Percentiles rank a stretch among this genome's conserved stretches.
Conservation (phyloP, 176 grass and related monocot species). For the Ensete ventricosum region DNA sequence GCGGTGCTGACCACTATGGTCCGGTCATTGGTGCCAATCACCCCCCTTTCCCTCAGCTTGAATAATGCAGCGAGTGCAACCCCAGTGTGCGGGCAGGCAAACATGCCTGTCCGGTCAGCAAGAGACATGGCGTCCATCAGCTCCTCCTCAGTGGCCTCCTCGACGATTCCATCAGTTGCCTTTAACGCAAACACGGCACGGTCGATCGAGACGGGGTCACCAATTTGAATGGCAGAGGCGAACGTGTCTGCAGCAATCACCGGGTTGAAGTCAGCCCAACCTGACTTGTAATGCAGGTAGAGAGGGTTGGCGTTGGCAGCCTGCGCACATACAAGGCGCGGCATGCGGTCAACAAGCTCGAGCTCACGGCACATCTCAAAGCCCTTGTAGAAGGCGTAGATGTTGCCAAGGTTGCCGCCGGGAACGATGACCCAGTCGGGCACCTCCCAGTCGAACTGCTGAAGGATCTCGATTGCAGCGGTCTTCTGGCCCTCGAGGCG, state of each 20-base stretch:
- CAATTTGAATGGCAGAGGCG: constrained; percentile 79
- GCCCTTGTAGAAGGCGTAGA: constrained; percentile 95
- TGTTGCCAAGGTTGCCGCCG: constrained; percentile 82
- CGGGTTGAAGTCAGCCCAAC: constrained; percentile 62
- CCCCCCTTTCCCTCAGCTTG: constrained; percentile 53
- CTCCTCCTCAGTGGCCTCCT: constrained; percentile 80
- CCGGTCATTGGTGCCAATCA: constrained; percentile 63
- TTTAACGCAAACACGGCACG: constrained; percentile 49
- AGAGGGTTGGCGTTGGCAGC: constrained; percentile 78
- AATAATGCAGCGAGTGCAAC: constrained; percentile 70
- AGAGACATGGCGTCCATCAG: constrained; percentile 94
- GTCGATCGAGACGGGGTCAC: constrained; percentile 72
- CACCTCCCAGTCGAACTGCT: constrained; percentile 97
- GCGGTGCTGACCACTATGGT: constrained; percentile 79
- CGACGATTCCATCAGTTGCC: constrained; percentile 61
- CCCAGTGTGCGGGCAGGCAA: constrained; percentile 84
- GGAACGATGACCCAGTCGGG: constrained; percentile 88
- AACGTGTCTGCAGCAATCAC: constrained; percentile 57
- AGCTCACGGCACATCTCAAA: constrained; percentile 90
- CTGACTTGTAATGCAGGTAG: constrained; percentile 74
- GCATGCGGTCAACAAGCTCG: constrained; percentile 65
- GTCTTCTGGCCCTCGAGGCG: constrained; percentile 90
- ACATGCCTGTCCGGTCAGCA: constrained; percentile 81
- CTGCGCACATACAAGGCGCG: constrained; percentile 73
- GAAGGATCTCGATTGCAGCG: constrained; percentile 82